Evolutionary conservation across 2,329 filamentous ascomycete species (phyloP), one percentile per base, ranked within the genome.

Genomic region (Colletotrichum spinosum): DNA sequence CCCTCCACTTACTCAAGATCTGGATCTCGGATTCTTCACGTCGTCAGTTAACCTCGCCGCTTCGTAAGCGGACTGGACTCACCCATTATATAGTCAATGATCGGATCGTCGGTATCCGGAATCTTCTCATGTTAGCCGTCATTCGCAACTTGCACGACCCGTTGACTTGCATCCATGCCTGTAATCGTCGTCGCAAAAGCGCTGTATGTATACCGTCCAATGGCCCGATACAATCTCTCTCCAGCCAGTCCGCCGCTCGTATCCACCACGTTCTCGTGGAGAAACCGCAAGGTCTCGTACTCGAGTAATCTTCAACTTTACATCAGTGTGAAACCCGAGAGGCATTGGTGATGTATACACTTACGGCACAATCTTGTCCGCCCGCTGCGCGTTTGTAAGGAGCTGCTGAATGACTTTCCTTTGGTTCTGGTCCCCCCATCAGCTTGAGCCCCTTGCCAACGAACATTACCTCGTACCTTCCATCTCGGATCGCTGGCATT

Each of bases 341-440:
- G 3, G 25, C 25, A 25, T 4, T 25, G 25, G 25, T 25, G 25
- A 25, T 5, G 4, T 25, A 25, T 25, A 25, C 25, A 38, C 59
- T 41, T 25, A 62, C 59, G 53, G 59, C 8, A 57, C 15, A n/a
- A 52, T 62, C 53, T 46, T 38, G 1, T 56, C 59, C 2, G 59
- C 53, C 12, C 57, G 54, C 17, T 51, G 59, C 1, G 50, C 34
- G 15, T 35, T 57, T 2, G 59, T 52, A 8, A 62, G 33, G 4
- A 57, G 53, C 46, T 62, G 45, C 33, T 17, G 39, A 12, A 62
- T 62, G 7, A 52, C 53, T 17, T 51, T 62, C 8, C 53, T 33
- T 34, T 62, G 59, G 1, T 52, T 62, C 53, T 62, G 15, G 9
- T 10, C 17, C 2, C 1, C 44, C 1, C 44, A 10, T 9, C 25